Evolutionary conservation across 192 early-diverging fungal genomes (phyloP), one percentile per base, ranked within the genome.

Genomic region (Pilobolus umbonatus): DNA sequence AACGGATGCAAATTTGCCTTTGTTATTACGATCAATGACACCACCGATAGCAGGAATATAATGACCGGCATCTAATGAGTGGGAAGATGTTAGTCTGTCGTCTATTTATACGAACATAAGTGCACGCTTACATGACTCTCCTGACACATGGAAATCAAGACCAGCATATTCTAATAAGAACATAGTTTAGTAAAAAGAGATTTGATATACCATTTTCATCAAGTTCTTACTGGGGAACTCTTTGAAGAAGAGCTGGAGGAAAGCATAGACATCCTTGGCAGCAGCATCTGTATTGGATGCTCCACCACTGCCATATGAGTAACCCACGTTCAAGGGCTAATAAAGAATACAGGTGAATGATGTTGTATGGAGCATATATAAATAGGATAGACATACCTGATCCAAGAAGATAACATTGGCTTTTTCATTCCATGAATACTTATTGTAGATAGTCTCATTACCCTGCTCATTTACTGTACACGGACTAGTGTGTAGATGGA

Each of bases 1-100:
- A 5, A 51, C 11, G 8, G 56, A 48, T 5, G 14, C 26, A 32
- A 64, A 73, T 36, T 63, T 35, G 48, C 81, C 80, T 59, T 90
- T 76, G 71, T 99, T 99, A 35, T 81, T 74, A 19, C 82, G 78
- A 35, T 88, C 75, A 62, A 99, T 93, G 30, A 82, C 85, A 52
- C 79, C 71, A 21, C 83, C 96, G 53, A 95, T 92, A 39, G 88
- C 93, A 15, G 96, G 96, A 42, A 99, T 87, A 62, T 97, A 99
- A 75, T 99, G 96, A 7, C 96, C 96, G 10, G 83, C 89, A 58
- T 93, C 71, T 75, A 60, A 21, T 40, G 12, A 12, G 28, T 14
- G 15, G 32, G 22, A 5, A 44, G 8, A 21, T 38, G n/a, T 19
- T 30, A 19, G 11, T 45, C 22, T 57, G 26, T 26, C 17, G 22